Evolutionary conservation across 108 stramenopile species (phyloP).

Genomic region (Phaeodactylum tricornutum): DNA sequence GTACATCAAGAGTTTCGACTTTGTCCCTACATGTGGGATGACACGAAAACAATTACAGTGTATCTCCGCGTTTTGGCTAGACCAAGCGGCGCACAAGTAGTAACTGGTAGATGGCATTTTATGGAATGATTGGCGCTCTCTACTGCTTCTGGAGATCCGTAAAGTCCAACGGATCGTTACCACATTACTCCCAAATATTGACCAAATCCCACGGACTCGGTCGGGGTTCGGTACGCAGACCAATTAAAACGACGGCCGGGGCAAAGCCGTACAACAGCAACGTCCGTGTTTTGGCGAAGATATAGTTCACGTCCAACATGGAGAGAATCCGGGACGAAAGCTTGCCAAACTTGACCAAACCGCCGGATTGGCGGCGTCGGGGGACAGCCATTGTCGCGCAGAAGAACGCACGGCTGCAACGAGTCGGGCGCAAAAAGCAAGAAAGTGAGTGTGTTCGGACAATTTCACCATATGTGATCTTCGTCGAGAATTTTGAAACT

Average conservation of each 20-base stretch:
- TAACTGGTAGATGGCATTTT: too few relatives aligned
- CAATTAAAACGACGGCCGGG: conserved; percentile 62
- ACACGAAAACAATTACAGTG: not conserved
- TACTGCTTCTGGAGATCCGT: too few relatives aligned
- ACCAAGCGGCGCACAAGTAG: too few relatives aligned
- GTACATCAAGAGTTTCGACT: not conserved
- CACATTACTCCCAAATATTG: conserved; percentile 53
- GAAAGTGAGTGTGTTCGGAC: too few relatives aligned
- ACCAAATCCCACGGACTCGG: conserved; percentile 78
- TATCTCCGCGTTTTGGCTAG: not conserved
- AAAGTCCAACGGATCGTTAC: too few relatives aligned
- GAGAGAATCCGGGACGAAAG: conserved; percentile 32
- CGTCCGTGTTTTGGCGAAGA: conserved; percentile 59
- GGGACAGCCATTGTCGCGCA: conserved; percentile 88
- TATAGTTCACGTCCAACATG: conserved; percentile 60
- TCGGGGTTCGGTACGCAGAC: conserved; percentile 73
- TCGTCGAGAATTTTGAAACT: too few relatives aligned
- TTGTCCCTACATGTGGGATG: conserved; percentile 1
- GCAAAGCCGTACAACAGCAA: conserved; percentile 60
- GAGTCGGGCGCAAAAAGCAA: not conserved
- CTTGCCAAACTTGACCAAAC: conserved; percentile 19
- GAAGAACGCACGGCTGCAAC: too few relatives aligned
- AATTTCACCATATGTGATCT: too few relatives aligned
- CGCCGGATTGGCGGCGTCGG: conserved; percentile 52
- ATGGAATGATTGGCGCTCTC: too few relatives aligned